These are phyloP conservation scores for Lasiodiplodia theobromae DNA, from an alignment of 2,329 filamentous ascomycete genomes.

Conservation along the genomic window DNA sequence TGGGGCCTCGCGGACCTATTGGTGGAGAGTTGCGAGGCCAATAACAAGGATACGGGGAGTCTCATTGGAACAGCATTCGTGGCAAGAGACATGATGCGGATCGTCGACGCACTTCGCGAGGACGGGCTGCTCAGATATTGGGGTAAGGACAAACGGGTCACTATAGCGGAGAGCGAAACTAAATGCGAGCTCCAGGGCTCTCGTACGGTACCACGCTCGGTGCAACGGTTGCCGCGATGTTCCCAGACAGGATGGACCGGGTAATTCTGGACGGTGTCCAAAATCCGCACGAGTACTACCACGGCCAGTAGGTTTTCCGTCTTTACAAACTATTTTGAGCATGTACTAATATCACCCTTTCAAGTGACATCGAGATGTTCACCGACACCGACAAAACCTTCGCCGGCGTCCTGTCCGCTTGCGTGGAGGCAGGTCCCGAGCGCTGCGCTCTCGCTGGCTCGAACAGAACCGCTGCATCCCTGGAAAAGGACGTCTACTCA, in stretches of 20 bases:
- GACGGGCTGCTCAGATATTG: conserved; percentile 51
- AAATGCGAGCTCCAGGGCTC: conserved; percentile 44
- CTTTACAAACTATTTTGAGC: neutral
- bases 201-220: conserved; percentile 57
- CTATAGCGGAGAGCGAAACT: conserved; percentile 33
- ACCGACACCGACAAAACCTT: conserved; percentile 53
- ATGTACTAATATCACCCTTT: neutral
- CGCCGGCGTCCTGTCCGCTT: conserved; percentile 53
- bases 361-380: conserved; percentile 16
- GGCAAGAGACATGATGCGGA: conserved; percentile 53
- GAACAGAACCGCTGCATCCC: conserved; percentile 38
- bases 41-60: conserved; percentile 35
- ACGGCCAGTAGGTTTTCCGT: conserved; percentile 34
- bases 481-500: conserved; percentile 43
- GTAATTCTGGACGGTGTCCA: conserved; percentile 56
- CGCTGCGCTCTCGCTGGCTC: conserved; percentile 48
- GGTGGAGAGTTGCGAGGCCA: conserved; percentile 32
- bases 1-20: conserved; percentile 20
- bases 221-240: conserved; percentile 47
- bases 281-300: conserved; percentile 57
- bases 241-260: conserved; percentile 44
- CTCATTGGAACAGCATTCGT: conserved; percentile 55
- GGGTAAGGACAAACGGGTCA: neutral
- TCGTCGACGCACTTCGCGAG: conserved; percentile 54
- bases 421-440: conserved; percentile 49